Conservation (phyloP, 75 land plant species). For the Cupressus sempervirens region DNA sequence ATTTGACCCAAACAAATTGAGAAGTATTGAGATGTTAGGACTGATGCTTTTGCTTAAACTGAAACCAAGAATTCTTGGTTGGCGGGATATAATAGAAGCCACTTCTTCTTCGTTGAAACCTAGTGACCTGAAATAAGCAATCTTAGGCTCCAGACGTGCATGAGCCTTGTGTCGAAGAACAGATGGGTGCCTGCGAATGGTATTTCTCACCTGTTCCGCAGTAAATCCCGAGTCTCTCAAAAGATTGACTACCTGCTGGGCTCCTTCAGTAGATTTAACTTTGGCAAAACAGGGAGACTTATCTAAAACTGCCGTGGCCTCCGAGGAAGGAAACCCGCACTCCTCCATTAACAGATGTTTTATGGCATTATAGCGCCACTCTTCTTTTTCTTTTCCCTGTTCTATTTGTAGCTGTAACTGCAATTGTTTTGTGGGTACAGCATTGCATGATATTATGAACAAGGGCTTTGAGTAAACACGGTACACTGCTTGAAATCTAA, state of each 20-base stretch:
- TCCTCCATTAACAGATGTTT: not conserved
- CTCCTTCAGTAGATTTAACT: not conserved
- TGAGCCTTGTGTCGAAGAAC: not conserved
- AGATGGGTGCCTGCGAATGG: not conserved
- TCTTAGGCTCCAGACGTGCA: not conserved
- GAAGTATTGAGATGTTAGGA: not conserved
- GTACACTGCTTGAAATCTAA: too few relatives aligned
- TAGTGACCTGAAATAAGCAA: not conserved
- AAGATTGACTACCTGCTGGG: not conserved
- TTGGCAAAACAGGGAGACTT: not conserved
- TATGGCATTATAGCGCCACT: not conserved
- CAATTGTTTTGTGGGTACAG: not conserved
- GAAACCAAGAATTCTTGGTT: not conserved
- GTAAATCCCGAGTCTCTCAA: conserved; percentile 3
- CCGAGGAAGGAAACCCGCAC: not conserved
- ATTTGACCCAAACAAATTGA: not conserved
- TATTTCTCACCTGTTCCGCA: not conserved
- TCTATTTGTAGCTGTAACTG: not conserved
- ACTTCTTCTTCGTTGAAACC: not conserved
- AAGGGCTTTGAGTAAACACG: too few relatives aligned
- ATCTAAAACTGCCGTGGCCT: not conserved
- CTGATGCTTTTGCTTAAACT: not conserved
- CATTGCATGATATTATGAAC: not conserved
- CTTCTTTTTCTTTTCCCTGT: not conserved
- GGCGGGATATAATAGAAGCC: not conserved